phyloP scores from a whole-genome alignment of 768 basidiomycete genomes.

The Hericium coralloides region DNA sequence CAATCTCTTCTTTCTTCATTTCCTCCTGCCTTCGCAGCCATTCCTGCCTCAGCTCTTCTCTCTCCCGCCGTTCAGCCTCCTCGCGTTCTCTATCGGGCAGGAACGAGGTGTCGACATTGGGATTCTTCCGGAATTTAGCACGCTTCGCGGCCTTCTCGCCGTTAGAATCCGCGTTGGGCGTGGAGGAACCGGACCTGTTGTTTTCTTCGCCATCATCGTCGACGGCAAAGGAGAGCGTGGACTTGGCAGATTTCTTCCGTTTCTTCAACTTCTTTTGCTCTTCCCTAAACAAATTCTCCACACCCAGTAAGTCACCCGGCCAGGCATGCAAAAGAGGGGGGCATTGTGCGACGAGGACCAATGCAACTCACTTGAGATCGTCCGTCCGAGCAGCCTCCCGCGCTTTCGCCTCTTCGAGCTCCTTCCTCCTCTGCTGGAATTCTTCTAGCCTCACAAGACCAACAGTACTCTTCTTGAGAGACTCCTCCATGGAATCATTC shows the following conservation, averaged over 20 bases:
- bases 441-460: conserved; percentile 89
- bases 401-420: conserved; percentile 86
- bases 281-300: conserved; percentile 84
- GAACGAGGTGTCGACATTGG: conserved; percentile 95
- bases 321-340: conserved; percentile 3
- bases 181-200: conserved; percentile 24
- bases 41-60: conserved; percentile 82
- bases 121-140: conserved; percentile 86
- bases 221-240: conserved; percentile 84
- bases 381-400: conserved; percentile 79
- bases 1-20: conserved; percentile 67
- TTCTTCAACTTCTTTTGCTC: conserved; percentile 85
- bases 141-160: conserved; percentile 51
- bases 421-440: conserved; percentile 82
- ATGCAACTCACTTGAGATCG: conserved; percentile 73
- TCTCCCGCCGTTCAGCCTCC: conserved; percentile 79
- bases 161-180: conserved; percentile 26
- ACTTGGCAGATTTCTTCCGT: conserved; percentile 82
- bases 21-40: conserved; percentile 74
- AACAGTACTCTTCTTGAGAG: conserved; percentile 83
- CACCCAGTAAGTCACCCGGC: conserved; percentile 56
- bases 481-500: conserved; percentile 91
- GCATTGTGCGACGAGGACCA: conserved; percentile 18
- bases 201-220: conserved; percentile 67
- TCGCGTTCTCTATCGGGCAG: conserved; percentile 97